Evolutionary conservation across 306 rosid genomes (phyloP), one percentile per base, ranked within the genome.

Genomic region (Cyclanthera cordifolia): DNA sequence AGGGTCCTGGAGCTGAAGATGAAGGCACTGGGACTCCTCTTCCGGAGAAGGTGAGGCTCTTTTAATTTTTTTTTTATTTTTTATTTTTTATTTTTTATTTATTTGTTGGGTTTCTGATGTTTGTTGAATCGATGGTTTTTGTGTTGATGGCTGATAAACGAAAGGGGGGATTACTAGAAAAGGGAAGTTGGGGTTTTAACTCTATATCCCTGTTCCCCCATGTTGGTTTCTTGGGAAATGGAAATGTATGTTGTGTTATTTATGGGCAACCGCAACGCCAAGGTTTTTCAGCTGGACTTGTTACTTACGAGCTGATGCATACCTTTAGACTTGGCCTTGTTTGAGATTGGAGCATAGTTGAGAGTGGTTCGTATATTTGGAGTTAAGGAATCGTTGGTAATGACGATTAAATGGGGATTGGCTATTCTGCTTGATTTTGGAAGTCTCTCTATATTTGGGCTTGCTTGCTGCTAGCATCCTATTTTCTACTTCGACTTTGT

Each of bases 1-100:
- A 87, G 82, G 92, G 74, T 32, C 84, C 80, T 0, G 88, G 9
- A 4, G 85, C 92, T 15, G 96, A 87, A 34, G 97, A 89, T 4
- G 97, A 87, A 39, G 88, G 85, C 41, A 66, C 73, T 72, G 50
- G 85, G 0, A 73, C 95, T 81, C 97, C 96, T 24, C 61, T 91
- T 55, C 97, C 97, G 8, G 97, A 91, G 76, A 91, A 86, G 97
- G 97, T 91, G 27, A 32, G 7, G 43, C 5, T 64, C 3, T 45
- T 8, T 50, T 11, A 70, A 16, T 47, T 53, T 69, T 30, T 39
- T 61, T 30, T 28, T 4, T 34, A 4, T 37, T 32, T 41, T 50
- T 8, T 71, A 10, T 48, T 54, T 65, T 50, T 12, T 70, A 12
- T 48, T 54, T 69, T 30, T 41, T 63, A 19, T 19, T 5, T 17